phyloP scores from a whole-genome alignment of 805 yeast species.

The Saccharomycopsis olivae region DNA sequence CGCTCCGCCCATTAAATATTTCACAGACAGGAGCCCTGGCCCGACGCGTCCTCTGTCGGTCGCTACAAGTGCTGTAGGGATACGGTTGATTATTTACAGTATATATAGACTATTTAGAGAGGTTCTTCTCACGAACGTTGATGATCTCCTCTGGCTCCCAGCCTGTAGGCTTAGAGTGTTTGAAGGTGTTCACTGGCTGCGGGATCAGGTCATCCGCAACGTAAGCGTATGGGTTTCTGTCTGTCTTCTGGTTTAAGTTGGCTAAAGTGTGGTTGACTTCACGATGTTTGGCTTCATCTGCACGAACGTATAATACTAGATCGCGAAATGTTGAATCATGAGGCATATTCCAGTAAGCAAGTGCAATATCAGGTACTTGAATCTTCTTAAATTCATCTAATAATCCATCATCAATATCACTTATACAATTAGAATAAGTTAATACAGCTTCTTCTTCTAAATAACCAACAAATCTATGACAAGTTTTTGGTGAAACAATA shows the following conservation, averaged over 20 bases:
- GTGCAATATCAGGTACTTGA: conserved; percentile 48
- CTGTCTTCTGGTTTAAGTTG: conserved; percentile 39
- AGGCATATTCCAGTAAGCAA: conserved; percentile 50
- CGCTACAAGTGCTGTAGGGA: no score
- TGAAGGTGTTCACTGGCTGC: conserved; percentile 24
- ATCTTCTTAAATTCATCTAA: conserved; percentile 37
- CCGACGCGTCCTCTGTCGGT: no score
- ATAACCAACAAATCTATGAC: conserved; percentile 71
- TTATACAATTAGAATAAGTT: conserved; percentile 53
- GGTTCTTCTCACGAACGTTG: conserved; percentile 8
- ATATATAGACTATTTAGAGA: no score
- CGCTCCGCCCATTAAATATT: no score
- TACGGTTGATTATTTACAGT: no score
- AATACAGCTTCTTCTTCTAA: conserved; percentile 68
- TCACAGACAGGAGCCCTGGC: no score
- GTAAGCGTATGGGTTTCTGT: conserved; percentile 61
- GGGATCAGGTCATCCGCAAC: conserved; percentile 23
- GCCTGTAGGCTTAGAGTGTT: conserved; percentile 23
- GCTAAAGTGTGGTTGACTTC: conserved; percentile 75
- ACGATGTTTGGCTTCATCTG: conserved; percentile 72
- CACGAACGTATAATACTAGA: conserved; percentile 50
- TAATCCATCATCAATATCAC: conserved; percentile 39
- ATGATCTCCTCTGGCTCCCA: conserved; percentile 27
- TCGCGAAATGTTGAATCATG: conserved; percentile 46
- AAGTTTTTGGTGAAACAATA: conserved; percentile 47